Evolutionary conservation across 768 basidiomycete species (phyloP).

Genomic region (Exsudoporus frostii): DNA sequence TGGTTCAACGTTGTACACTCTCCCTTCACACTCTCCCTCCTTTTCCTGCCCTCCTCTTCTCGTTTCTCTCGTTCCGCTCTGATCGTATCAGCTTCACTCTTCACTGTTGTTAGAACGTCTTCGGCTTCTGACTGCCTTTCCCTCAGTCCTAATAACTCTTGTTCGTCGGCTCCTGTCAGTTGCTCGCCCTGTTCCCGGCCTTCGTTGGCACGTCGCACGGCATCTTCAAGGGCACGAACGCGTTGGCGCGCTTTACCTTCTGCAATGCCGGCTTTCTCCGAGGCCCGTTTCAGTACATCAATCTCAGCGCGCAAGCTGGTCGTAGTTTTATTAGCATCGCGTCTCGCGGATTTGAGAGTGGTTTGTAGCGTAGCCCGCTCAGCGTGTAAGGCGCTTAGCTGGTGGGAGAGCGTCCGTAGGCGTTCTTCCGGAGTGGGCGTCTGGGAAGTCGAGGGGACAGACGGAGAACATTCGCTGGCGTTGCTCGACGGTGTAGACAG

Average conservation of each 20-base stretch:
- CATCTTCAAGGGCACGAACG: conserved; percentile 83
- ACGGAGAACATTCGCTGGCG: conserved; percentile 11
- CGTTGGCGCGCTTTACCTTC: conserved; percentile 87
- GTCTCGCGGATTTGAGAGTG: conserved; percentile 72
- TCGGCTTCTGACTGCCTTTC: conserved; percentile 43
- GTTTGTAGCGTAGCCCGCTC: conserved; percentile 68
- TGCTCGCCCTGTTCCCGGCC: conserved; percentile 46
- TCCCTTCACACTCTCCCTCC: conserved; percentile 50
- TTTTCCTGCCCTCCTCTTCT: conserved; percentile 50
- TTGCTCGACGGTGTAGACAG: conserved; percentile 30
- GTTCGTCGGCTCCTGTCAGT: conserved; percentile 37
- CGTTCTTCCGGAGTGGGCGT: conserved; percentile 61
- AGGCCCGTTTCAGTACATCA: conserved; percentile 75
- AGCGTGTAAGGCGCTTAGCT: conserved; percentile 55
- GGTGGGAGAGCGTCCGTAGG: conserved; percentile 59
- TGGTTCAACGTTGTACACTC: conserved; percentile 57
- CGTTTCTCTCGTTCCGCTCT: conserved; percentile 45
- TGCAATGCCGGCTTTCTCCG: conserved; percentile 70
- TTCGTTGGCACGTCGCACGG: conserved; percentile 73
- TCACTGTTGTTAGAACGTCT: conserved; percentile 38
- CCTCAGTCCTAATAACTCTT: conserved; percentile 38
- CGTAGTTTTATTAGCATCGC: conserved; percentile 81
- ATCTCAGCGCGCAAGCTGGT: conserved; percentile 81
- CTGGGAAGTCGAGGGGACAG: conserved; percentile 26
- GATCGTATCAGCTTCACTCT: conserved; percentile 43